A percentile compares a stretch with the other conserved stretches of the same genome.
Conservation (phyloP, 495 filamentous ascomycete species). For the Bryoglossum gracile region DNA sequence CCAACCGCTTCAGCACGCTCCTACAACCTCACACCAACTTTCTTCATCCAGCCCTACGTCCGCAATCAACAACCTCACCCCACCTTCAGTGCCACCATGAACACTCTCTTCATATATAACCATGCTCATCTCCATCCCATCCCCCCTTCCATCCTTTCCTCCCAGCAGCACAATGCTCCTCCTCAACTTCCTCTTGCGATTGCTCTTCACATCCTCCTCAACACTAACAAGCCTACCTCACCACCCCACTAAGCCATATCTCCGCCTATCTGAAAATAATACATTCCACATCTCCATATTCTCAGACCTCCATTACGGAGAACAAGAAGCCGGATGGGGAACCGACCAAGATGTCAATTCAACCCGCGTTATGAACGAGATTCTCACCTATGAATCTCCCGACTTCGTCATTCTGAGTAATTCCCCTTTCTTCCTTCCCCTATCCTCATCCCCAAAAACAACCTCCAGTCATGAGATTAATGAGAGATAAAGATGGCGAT, state of each 20-base stretch:
- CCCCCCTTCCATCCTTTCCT: neutral
- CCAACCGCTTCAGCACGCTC: neutral
- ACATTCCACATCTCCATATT: conserved; percentile 46
- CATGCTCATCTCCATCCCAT: neutral
- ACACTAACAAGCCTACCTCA: neutral
- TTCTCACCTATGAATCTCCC: conserved; percentile 49
- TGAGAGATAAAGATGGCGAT: conserved; percentile 45
- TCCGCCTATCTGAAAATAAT: conserved; percentile 10
- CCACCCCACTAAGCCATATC: conserved; percentile 4
- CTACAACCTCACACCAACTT: neutral
- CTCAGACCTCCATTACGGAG: conserved; percentile 62
- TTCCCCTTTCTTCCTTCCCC: too few species aligned
- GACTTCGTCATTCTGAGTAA: conserved; percentile 56
- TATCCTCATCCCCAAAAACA: too few species aligned
- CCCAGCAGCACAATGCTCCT: conserved; percentile 6
- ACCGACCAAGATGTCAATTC: conserved; percentile 53
- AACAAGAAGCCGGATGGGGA: conserved; percentile 53
- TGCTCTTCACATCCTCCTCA: neutral
- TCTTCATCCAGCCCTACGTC: conserved; percentile 1
- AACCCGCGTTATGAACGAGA: conserved; percentile 48
- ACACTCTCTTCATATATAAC: neutral
- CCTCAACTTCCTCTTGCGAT: conserved; percentile 3
- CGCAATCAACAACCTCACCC: neutral
- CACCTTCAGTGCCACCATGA: neutral
- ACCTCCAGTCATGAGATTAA: neutral